Base-by-base conservation (phyloP, 345 rosid species). In the Raphanus raphanistrum region DNA sequence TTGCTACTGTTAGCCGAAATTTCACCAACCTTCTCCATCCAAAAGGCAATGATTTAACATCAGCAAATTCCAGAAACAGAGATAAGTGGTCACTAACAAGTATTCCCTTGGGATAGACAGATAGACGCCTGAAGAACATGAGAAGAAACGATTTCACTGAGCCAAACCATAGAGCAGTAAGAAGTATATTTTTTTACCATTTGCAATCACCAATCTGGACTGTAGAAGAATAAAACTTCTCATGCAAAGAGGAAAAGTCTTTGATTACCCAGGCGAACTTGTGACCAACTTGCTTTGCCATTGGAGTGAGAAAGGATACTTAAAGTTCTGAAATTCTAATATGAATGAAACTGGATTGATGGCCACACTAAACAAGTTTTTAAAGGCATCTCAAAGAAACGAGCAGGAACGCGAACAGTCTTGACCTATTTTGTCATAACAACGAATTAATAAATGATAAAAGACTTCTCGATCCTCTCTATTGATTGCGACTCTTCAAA, bases 11-110 rank as follows among this genome's bases (percentile, higher is more conserved):
- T 79, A 90, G 78, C 73, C 76, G 85, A 69, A 90, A 84, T 63
- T 83, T 93, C 0, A 91, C 86, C 35, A 80, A 85, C 85, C 90
- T 84, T 80, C 86, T 86, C 98, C 98, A 93, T 72, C 93, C 94
- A 75, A 82, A 82, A 2, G 97, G 88, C 83, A 90, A 57, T 10
- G 88, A 68, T 6, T 83, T 15, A 32, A 84, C 82, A 81, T 89
- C 92, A 0, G 87, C 93, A 74, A 86, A 92, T 68, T 88, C 90
- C 64, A 92, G 74, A 78, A 90, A 89, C 66, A 92, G 74, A 78
- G 91, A 88, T 80, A 92, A 69, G 78, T 88, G 83, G 66, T 89
- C 89, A 73, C 69, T 87, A 67, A 83, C 79, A 76, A 8, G 17
- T 54, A 86, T 83, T 74, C 97, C 97, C 60, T 87, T 90, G 0